Percentiles rank a stretch among this genome's conserved stretches.
These are phyloP conservation scores for Simmondsia chinensis DNA, from an alignment of 148 eudicot genomes.

Conservation along the genomic window DNA sequence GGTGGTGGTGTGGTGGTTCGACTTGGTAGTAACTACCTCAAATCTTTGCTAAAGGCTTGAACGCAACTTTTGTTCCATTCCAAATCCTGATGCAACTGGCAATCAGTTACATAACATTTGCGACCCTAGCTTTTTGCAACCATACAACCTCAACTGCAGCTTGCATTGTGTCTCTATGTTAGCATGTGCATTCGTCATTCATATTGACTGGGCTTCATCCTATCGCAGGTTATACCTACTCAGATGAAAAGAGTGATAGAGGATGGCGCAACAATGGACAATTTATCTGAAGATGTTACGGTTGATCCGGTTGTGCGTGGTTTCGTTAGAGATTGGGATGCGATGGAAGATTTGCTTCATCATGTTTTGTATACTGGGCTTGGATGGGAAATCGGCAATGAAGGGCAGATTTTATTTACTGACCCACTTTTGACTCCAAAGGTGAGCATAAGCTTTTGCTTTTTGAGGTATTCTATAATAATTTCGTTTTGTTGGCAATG, in stretches of 20 bases:
- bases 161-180: too few relatives aligned
- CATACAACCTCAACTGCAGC: too few relatives aligned
- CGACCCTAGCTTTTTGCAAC: too few relatives aligned
- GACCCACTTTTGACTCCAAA: conserved; percentile 81
- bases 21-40: too few relatives aligned
- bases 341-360: conserved; percentile 78
- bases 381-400: conserved; percentile 88
- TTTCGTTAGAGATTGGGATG: conserved; percentile 73
- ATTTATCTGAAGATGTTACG: conserved; percentile 30
- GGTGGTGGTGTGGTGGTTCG: too few relatives aligned
- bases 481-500: not conserved
- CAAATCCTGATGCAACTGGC: too few relatives aligned
- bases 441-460: conserved; percentile 24
- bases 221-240: conserved; percentile 56
- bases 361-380: conserved; percentile 63
- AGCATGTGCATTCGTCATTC: too few relatives aligned
- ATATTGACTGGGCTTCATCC: conserved; percentile 6
- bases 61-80: too few relatives aligned
- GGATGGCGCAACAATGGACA: conserved; percentile 32
- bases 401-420: conserved; percentile 74
- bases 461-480: not conserved
- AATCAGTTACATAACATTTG: too few relatives aligned
- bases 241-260: conserved; percentile 64
- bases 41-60: too few relatives aligned
- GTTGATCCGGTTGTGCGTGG: conserved; percentile 80